Percentiles rank a stretch among this genome's conserved stretches.
phyloP scores from a whole-genome alignment of 495 filamentous ascomycete species.

The Penicillium tannophilum region DNA sequence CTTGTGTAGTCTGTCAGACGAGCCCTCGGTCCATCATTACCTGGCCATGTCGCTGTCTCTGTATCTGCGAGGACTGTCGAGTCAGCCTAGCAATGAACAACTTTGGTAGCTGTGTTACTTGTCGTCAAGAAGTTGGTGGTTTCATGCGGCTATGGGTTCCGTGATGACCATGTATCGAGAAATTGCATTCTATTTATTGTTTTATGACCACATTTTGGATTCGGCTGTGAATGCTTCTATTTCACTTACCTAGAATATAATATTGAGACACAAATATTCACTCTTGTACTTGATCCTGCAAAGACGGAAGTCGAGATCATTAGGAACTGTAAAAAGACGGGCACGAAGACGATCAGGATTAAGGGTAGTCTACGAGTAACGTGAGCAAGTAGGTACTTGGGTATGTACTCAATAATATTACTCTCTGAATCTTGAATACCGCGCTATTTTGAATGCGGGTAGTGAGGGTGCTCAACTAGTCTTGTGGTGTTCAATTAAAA shows the following conservation, averaged over 20 bases:
- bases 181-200: background rate
- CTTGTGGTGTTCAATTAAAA: too few relatives aligned
- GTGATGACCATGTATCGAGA: constrained; percentile 32
- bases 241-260: constrained; percentile 1
- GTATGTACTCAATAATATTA: too few relatives aligned
- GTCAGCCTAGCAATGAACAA: constrained; percentile 96
- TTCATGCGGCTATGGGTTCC: constrained; percentile 92
- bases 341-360: too few relatives aligned
- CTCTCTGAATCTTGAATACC: too few relatives aligned
- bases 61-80: constrained; percentile 91
- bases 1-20: constrained; percentile 91
- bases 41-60: constrained; percentile 95
- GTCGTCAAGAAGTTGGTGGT: constrained; percentile 79
- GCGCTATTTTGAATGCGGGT: too few relatives aligned
- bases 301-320: background rate
- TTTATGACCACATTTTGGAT: background rate
- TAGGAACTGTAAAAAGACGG: too few relatives aligned
- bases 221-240: background rate
- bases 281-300: background rate
- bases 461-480: too few relatives aligned
- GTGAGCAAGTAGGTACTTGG: too few relatives aligned
- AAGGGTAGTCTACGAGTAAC: too few relatives aligned
- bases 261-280: background rate
- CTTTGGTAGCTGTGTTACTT: constrained; percentile 93
- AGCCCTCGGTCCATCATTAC: constrained; percentile 87